Evolutionary conservation across 306 rosid species (phyloP), one percentile per base, ranked within the genome.

Genomic region (Medicago lupulina): DNA sequence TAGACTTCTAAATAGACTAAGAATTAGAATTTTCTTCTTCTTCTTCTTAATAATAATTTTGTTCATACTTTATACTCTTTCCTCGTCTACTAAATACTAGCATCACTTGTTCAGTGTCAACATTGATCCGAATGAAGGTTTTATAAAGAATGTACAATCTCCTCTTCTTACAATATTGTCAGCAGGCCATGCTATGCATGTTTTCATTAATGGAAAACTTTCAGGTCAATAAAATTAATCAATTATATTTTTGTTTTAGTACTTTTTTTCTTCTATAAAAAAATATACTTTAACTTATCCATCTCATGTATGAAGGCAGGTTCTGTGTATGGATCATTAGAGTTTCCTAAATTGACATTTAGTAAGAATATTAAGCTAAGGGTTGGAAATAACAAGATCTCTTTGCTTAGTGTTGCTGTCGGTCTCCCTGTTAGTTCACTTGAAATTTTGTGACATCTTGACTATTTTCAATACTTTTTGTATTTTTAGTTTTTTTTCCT

Each of bases 111-210:
- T 62, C 91, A 96, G 98, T 83, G 87, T 96, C 76, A 88, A 85
- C 71, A 87, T 96, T 62, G 86, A 86, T 82, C 57, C 96, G 8
- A 75, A 83, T 66, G 99, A 96, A 84, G 92, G 85, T 50, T 89
- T 92, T 78, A 21, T 89, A 23, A 88, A 84, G 84, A 87, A 57
- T 7, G 96, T 96, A 61, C 79, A 90, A 71, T 87, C 43, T 62
- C 97, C 98, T 64, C 62, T 83, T 51, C 93, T 96, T 74, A 89
- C 93, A 2, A 83, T 87, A 58, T 76, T 25, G 83, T 96, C 99
- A 54, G 98, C 99, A 63, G 99, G 98, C 66, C 98, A 96, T 87
- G 96, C 86, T 64, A 43, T 96, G 76, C 96, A 87, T 84, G 98
- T 96, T 80, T 92, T 96, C 86, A 79, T 90, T 78, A 90, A 96